Conservation (phyloP, 371 early-diverging fungal genomes). For the Rhizopus stolonifer region DNA sequence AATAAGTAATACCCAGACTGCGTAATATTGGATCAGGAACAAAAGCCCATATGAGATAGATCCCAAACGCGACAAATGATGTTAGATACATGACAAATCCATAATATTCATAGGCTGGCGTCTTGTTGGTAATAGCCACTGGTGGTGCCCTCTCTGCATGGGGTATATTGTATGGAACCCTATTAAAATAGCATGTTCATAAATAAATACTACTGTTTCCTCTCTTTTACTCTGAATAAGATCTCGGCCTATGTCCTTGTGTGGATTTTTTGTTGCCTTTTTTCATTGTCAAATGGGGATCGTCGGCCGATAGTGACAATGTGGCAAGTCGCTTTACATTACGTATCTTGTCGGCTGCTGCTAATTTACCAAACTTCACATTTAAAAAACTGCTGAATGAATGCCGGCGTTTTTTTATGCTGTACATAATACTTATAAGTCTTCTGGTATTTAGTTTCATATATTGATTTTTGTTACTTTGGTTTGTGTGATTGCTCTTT, state of each 20-base stretch:
- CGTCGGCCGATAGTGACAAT: not conserved
- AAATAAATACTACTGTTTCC: not conserved
- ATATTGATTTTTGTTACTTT: constrained; percentile 8
- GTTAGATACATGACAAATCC: constrained; percentile 85
- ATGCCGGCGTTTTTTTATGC: constrained; percentile 33
- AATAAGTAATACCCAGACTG: constrained; percentile 76
- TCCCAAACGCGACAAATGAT: constrained; percentile 73
- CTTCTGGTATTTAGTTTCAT: no score
- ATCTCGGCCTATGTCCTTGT: constrained; percentile 43
- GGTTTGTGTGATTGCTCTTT: constrained; percentile 17
- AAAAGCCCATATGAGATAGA: constrained; percentile 80
- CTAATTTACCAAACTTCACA: constrained; percentile 27
- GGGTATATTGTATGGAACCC: constrained; percentile 30
- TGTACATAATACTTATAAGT: no score
- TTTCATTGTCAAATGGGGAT: not conserved
- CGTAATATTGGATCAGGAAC: constrained; percentile 75
- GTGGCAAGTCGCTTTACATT: not conserved
- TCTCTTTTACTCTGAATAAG: constrained; percentile 46
- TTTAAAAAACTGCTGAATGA: constrained; percentile 47
- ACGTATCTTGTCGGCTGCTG: not conserved
- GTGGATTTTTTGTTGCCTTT: not conserved
- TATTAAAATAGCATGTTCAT: constrained; percentile 4
- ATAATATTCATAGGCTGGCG: constrained; percentile 80
- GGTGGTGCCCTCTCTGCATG: constrained; percentile 49
- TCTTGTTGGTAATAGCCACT: constrained; percentile 57